These are phyloP conservation scores for Hanseniaspora taiwanica DNA, from an alignment of 805 yeast species.

Conservation along the genomic window DNA sequence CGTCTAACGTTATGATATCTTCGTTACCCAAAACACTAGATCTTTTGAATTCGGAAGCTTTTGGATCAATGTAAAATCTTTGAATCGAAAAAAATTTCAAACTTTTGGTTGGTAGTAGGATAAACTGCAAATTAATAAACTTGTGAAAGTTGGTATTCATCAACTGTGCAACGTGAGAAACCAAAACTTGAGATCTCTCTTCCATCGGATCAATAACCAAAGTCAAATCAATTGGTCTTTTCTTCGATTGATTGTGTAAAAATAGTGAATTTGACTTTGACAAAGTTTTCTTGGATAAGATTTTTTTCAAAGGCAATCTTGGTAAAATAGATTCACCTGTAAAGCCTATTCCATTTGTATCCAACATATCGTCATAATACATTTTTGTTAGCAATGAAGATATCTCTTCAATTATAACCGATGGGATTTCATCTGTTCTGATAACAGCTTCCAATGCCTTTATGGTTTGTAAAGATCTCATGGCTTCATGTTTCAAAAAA, in stretches of 20 bases:
- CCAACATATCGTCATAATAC: conserved; percentile 22
- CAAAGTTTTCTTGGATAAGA: conserved; percentile 4
- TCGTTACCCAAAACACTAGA: conserved; percentile 14
- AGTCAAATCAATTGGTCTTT: conserved; percentile 38
- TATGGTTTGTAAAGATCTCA: conserved; percentile 29
- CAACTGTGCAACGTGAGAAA: conserved; percentile 31
- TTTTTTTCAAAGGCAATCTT: conserved; percentile 21
- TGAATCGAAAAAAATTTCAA: conserved; percentile 34
- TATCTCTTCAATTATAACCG: conserved; percentile 36
- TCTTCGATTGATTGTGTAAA: conserved; percentile 11
- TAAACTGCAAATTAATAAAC: conserved; percentile 39
- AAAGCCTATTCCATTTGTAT: conserved; percentile 24
- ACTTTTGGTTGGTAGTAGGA: conserved; percentile 43
- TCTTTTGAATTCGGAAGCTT: conserved; percentile 23
- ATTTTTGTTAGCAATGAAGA: conserved; percentile 32
- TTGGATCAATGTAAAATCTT: conserved; percentile 43
- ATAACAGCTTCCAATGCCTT: conserved; percentile 14
- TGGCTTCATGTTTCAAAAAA: conserved; percentile 34
- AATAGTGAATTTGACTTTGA: conserved; percentile 10
- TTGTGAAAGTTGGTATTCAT: conserved; percentile 11
- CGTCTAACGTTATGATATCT: conserved; percentile 24
- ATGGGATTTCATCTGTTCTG: conserved; percentile 12
- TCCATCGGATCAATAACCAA: conserved; percentile 61
- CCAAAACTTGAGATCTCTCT: conserved; percentile 51
- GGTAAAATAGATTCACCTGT: conserved; percentile 30